Evolutionary conservation across 2,329 filamentous ascomycete species (phyloP).

Genomic region (Botrytis fragariae): DNA sequence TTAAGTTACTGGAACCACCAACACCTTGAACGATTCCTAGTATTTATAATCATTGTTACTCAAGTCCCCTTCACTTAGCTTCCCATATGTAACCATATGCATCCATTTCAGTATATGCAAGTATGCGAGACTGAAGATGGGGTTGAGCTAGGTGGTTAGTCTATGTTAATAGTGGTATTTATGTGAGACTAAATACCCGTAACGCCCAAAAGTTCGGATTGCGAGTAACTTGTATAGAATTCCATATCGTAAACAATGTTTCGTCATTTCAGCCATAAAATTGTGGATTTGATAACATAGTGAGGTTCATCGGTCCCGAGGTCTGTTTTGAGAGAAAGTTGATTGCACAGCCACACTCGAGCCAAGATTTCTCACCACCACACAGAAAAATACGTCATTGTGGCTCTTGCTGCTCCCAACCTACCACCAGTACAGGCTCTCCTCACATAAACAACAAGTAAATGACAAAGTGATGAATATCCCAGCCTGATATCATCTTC

Average conservation of each 20-base stretch:
- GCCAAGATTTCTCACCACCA: not conserved
- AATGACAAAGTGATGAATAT: not conserved
- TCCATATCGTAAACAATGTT: not conserved
- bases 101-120: not conserved
- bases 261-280: not conserved
- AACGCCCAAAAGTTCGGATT: fast-evolving
- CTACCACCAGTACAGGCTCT: not conserved
- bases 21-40: too few relatives aligned
- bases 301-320: not conserved
- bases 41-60: not conserved
- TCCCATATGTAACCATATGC: not conserved
- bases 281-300: not conserved
- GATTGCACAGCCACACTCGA: conserved; percentile 3
- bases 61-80: not conserved
- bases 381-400: conserved; percentile 8
- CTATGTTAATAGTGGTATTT: not conserved
- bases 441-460: not conserved
- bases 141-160: not conserved
- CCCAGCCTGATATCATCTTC: conserved; percentile 9
- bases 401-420: not conserved
- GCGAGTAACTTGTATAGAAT: not conserved
- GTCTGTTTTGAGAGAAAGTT: not conserved
- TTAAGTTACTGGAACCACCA: not conserved
- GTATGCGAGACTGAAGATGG: not conserved
- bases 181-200: not conserved